phyloP scores from a whole-genome alignment of 148 eudicot species.

The Diospyros lotus region DNA sequence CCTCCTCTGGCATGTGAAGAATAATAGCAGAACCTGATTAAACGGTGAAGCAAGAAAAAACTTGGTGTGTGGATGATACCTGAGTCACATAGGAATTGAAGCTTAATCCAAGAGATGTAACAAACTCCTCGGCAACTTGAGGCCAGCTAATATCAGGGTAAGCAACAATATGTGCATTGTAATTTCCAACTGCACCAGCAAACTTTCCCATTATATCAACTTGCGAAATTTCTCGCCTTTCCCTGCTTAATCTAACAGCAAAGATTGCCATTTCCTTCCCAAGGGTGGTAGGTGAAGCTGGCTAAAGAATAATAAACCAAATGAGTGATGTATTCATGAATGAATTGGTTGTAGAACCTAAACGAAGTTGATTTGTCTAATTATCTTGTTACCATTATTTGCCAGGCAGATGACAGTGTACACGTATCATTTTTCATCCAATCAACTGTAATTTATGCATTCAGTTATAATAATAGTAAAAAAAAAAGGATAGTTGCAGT shows the following conservation, averaged over 20 bases:
- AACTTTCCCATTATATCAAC: conserved; percentile 80
- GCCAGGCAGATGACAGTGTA: no score
- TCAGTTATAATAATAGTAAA: no score
- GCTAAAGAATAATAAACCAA: conserved; percentile 37
- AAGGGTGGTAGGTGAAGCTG: conserved; percentile 93
- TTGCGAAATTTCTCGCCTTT: conserved; percentile 49
- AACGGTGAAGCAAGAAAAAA: neutral
- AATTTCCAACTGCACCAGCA: conserved; percentile 97
- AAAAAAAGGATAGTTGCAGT: no score
- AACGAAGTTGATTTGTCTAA: no score
- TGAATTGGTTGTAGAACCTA: neutral
- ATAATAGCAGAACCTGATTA: no score
- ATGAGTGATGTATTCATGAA: conserved; percentile 14
- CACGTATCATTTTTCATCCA: no score
- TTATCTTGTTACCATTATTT: no score
- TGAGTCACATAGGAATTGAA: conserved; percentile 90
- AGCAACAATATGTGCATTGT: conserved; percentile 88
- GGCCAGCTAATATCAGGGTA: conserved; percentile 86
- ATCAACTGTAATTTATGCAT: no score
- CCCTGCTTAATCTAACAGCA: conserved; percentile 70
- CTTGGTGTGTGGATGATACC: conserved; percentile 30
- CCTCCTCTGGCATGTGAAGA: no score
- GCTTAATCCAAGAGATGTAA: conserved; percentile 73
- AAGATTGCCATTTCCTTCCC: conserved; percentile 90
- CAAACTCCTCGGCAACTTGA: conserved; percentile 74